A percentile compares a stretch with the other conserved stretches of the same genome.
These are phyloP conservation scores for Phytophthora litchii DNA, from an alignment of 352 stramenopile species.

Conservation along the genomic window DNA sequence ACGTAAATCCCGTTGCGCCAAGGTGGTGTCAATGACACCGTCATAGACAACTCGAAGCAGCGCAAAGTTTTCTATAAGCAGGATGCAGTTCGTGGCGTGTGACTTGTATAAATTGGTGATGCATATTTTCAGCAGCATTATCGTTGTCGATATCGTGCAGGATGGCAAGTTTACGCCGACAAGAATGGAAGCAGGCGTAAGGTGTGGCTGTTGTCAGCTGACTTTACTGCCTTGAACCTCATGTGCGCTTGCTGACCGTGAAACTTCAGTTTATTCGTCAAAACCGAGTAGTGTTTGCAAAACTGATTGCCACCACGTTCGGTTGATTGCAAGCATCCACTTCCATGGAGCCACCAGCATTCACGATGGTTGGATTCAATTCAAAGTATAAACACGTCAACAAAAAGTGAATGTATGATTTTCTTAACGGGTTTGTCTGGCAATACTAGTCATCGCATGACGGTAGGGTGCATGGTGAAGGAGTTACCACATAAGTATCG, in stretches of 20 bases:
- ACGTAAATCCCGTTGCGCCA: constrained; percentile 1
- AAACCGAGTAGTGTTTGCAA: not conserved
- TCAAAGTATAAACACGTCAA: not conserved
- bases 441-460: too few relatives aligned
- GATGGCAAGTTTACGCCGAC: constrained; percentile 14
- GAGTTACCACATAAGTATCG: too few relatives aligned
- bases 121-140: too few relatives aligned
- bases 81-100: not conserved
- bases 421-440: too few relatives aligned
- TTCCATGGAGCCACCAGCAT: not conserved
- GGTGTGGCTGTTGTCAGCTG: constrained; percentile 11
- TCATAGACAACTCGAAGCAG: constrained; percentile 18
- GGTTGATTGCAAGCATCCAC: constrained; percentile 14
- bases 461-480: too few relatives aligned
- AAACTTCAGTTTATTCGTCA: constrained; percentile 33
- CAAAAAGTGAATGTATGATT: too few relatives aligned
- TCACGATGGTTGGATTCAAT: not conserved
- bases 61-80: not conserved
- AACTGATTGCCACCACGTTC: constrained; percentile 13
- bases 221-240: constrained; percentile 30
- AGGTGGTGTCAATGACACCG: not conserved
- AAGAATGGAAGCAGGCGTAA: constrained; percentile 17
- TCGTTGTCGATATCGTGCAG: not conserved
- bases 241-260: constrained; percentile 9
- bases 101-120: too few relatives aligned